A percentile compares a stretch with the other conserved stretches of the same genome.
These are phyloP conservation scores for Fonsecaea erecta DNA, from an alignment of 2,329 filamentous ascomycete species.

Conservation along the genomic window DNA sequence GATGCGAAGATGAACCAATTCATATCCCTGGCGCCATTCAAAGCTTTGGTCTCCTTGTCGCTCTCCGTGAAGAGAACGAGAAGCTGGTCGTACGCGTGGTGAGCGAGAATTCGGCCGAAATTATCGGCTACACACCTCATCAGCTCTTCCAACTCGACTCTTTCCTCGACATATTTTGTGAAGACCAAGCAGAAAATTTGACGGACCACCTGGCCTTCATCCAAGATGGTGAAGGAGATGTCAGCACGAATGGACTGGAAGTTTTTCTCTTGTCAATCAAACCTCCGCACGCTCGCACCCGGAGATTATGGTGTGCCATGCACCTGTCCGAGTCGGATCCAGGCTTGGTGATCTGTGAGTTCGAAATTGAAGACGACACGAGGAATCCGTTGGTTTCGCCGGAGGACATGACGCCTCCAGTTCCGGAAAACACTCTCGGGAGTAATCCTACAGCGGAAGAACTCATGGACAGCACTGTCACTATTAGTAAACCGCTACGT, in stretches of 20 bases:
- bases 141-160: constrained; percentile 74
- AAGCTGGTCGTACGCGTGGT: constrained; percentile 72
- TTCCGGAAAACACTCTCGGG: constrained; percentile 74
- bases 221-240: constrained; percentile 72
- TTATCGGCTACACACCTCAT: constrained; percentile 77
- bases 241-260: constrained; percentile 76
- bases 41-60: constrained; percentile 76
- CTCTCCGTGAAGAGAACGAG: constrained; percentile 73
- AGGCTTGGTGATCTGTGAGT: constrained; percentile 81
- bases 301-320: constrained; percentile 85
- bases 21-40: constrained; percentile 84
- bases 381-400: constrained; percentile 68
- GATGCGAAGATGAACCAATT: constrained; percentile 90
- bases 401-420: constrained; percentile 63
- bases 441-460: constrained; percentile 76
- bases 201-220: constrained; percentile 89
- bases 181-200: constrained; percentile 82
- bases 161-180: constrained; percentile 81
- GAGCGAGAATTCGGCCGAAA: constrained; percentile 76
- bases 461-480: constrained; percentile 73
- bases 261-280: constrained; percentile 80
- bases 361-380: constrained; percentile 80
- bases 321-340: constrained; percentile 72
- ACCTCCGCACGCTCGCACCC: constrained; percentile 57
- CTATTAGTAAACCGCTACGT: constrained; percentile 75